phyloP scores from a whole-genome alignment of 306 rosid genomes.

The Sesbania bispinosa region DNA sequence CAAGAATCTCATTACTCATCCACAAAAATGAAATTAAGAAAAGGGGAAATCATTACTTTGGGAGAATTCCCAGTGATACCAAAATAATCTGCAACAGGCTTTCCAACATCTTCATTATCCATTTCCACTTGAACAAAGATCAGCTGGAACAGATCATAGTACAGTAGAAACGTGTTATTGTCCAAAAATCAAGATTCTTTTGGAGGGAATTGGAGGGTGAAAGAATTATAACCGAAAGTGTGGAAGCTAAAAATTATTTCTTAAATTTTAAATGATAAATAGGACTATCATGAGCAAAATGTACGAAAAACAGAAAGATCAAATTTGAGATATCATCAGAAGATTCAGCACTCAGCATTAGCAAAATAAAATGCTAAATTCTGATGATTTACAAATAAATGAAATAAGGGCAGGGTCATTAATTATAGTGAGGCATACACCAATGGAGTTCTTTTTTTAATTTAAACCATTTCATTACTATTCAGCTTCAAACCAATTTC shows the following conservation, averaged over 20 bases:
- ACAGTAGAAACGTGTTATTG: constrained; percentile 18
- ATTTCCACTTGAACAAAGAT: constrained; percentile 78
- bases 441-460: background rate
- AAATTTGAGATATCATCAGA: constrained; percentile 20
- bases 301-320: background rate
- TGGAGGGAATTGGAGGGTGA: background rate
- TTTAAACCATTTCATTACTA: background rate
- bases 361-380: background rate
- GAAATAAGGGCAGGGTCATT: background rate
- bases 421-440: background rate
- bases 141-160: constrained; percentile 60
- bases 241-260: background rate
- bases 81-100: constrained; percentile 89
- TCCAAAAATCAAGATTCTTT: constrained; percentile 5
- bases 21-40: background rate
- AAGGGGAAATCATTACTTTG: constrained; percentile 47
- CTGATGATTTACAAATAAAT: background rate
- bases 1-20: constrained; percentile 2
- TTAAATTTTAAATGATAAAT: background rate
- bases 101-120: constrained; percentile 87
- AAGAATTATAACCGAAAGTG: background rate
- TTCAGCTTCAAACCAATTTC: background rate
- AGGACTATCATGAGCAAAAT: background rate
- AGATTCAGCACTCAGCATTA: background rate
- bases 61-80: constrained; percentile 75